phyloP scores from a whole-genome alignment of 192 early-diverging fungal species.

The Phlyctochytrium planicorne region DNA sequence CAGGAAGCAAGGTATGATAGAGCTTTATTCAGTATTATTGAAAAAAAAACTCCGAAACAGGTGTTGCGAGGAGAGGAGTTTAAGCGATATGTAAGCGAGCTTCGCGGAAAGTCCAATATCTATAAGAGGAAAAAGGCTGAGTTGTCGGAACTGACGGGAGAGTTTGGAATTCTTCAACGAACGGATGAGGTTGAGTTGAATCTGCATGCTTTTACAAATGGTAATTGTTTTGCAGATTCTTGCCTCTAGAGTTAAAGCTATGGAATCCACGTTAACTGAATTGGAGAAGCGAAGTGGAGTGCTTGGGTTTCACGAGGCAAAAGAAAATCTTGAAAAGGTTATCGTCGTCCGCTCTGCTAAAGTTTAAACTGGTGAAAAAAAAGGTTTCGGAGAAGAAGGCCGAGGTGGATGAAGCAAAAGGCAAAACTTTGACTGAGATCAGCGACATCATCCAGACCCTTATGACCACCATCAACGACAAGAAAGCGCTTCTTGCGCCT shows the following conservation, averaged over 20 bases:
- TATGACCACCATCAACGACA: conserved; percentile 50
- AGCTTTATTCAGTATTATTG: not conserved
- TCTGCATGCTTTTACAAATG: not conserved
- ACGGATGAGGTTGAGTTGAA: conserved; percentile 48
- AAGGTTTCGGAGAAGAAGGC: conserved; percentile 56
- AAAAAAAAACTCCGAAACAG: conserved; percentile 17
- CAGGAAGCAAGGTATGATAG: conserved; percentile 35
- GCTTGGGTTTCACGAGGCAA: conserved; percentile 17
- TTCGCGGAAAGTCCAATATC: conserved; percentile 56
- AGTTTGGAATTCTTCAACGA: conserved; percentile 55
- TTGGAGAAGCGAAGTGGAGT: conserved; percentile 23
- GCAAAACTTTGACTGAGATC: conserved; percentile 52
- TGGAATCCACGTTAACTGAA: conserved; percentile 13
- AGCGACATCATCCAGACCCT: conserved; percentile 50
- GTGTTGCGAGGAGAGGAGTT: conserved; percentile 66
- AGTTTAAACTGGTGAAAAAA: not conserved
- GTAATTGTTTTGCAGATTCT: conserved; percentile 12
- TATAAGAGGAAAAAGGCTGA: conserved; percentile 60
- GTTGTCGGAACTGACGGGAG: conserved; percentile 46
- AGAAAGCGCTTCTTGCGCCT: conserved; percentile 51
- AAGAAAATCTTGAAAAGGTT: conserved; percentile 20
- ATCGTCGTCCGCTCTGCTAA: not conserved
- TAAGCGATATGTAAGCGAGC: conserved; percentile 59
- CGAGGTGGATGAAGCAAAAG: conserved; percentile 59
- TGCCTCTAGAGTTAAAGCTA: conserved; percentile 9